Evolutionary conservation across 2,329 filamentous ascomycete species (phyloP).

Genomic region (Nigrospora osmanthi): DNA sequence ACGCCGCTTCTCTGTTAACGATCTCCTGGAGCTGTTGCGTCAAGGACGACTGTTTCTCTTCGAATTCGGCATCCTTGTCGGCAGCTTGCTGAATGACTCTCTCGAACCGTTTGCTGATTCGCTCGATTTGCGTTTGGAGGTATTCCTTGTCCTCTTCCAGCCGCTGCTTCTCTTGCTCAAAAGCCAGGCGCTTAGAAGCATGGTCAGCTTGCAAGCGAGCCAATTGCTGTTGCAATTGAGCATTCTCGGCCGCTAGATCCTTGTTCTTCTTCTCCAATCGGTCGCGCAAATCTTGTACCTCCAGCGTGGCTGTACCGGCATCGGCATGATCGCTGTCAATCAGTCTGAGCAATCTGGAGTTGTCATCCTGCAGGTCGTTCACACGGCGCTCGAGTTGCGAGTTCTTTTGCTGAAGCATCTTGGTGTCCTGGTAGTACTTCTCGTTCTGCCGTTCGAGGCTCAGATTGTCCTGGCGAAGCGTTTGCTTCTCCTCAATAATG

Average conservation of each 20-base stretch:
- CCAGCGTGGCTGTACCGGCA: conserved; percentile 10
- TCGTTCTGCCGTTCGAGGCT: conserved; percentile 47
- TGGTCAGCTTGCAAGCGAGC: conserved; percentile 11
- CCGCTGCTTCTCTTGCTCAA: conserved; percentile 13
- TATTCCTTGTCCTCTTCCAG: conserved; percentile 10
- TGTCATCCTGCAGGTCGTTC: conserved; percentile 36
- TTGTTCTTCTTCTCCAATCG: conserved; percentile 14
- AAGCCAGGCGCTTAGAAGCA: conserved; percentile 5
- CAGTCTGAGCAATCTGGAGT: conserved; percentile 38
- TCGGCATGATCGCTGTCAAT: conserved; percentile 25
- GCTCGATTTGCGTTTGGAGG: conserved; percentile 35
- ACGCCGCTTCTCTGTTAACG: conserved; percentile 10
- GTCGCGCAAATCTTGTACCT: conserved; percentile 12
- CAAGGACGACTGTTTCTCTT: conserved; percentile 11
- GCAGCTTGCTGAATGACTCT: conserved; percentile 18
- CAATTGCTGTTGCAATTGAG: conserved; percentile 14
- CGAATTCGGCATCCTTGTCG: conserved; percentile 10
- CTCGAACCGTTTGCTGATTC: conserved; percentile 22
- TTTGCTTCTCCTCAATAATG: conserved; percentile 27
- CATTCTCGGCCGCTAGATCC: conserved; percentile 13
- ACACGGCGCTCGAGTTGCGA: conserved; percentile 37
- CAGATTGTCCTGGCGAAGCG: conserved; percentile 41
- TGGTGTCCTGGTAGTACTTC: conserved; percentile 44
- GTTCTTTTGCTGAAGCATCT: conserved; percentile 29
- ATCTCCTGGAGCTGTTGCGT: conserved; percentile 13